These are phyloP conservation scores for Heterobasidion occidentale DNA, from an alignment of 1,284 basidiomycete genomes.

Conservation along the genomic window DNA sequence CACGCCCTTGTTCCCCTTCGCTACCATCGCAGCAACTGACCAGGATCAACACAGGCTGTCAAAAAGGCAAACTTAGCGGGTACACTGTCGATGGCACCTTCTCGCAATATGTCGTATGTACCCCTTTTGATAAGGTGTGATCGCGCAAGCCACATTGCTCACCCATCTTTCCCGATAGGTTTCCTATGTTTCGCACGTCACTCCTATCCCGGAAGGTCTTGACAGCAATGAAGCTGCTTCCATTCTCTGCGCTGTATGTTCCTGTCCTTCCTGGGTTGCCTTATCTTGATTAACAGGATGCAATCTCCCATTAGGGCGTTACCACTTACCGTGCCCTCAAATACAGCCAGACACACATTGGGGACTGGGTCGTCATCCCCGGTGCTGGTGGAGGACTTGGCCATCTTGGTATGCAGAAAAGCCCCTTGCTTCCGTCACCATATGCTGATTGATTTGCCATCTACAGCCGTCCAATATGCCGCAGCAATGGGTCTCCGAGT, in stretches of 20 bases:
- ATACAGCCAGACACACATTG: constrained; percentile 59
- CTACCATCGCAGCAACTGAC: background rate
- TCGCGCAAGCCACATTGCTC: constrained; percentile 14
- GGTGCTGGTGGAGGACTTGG: constrained; percentile 75
- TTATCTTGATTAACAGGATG: background rate
- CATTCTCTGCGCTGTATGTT: constrained; percentile 70
- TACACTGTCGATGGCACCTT: constrained; percentile 82
- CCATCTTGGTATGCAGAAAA: constrained; percentile 39
- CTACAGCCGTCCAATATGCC: constrained; percentile 69
- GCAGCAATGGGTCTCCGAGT: constrained; percentile 69
- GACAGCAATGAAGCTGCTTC: constrained; percentile 70
- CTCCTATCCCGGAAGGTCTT: constrained; percentile 65
- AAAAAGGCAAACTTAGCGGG: constrained; percentile 54
- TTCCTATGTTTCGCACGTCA: constrained; percentile 63
- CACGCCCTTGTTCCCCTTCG: constrained; percentile 3
- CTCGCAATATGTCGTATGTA: constrained; percentile 64
- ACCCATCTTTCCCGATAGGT: constrained; percentile 30
- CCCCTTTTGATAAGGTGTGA: background rate
- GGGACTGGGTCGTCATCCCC: constrained; percentile 77
- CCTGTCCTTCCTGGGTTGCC: background rate
- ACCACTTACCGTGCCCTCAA: constrained; percentile 85
- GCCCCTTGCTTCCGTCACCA: background rate
- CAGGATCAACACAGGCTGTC: constrained; percentile 40
- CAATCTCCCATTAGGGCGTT: constrained; percentile 39
- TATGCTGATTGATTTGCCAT: constrained; percentile 6